Percentiles rank a stretch among this genome's conserved stretches.
phyloP scores from a whole-genome alignment of 495 filamentous ascomycete species.

The Parachaetomium inaequale region DNA sequence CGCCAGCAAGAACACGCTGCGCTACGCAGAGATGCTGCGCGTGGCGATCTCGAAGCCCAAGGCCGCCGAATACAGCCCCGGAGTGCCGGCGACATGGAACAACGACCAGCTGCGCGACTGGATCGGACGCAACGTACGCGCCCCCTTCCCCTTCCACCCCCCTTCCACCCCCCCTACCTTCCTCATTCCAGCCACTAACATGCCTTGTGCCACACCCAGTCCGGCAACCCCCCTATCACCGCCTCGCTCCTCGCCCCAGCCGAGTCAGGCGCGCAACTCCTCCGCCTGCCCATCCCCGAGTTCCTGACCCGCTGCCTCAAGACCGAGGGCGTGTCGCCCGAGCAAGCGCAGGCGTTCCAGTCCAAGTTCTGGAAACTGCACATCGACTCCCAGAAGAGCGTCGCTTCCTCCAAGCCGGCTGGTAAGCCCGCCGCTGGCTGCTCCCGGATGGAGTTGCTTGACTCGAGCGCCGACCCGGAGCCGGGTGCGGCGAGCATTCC shows the following conservation, averaged over 20 bases:
- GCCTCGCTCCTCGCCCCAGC: constrained; percentile 20
- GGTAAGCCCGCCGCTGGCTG: neutral
- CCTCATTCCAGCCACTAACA: neutral
- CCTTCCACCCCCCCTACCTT: neutral
- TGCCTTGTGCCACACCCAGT: constrained; percentile 1
- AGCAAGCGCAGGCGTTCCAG: constrained; percentile 35
- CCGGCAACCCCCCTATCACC: constrained; percentile 20
- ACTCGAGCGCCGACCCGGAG: constrained; percentile 21
- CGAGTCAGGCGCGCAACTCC: constrained; percentile 27
- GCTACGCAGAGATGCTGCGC: constrained; percentile 27
- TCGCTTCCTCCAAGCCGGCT: neutral
- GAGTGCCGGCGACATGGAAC: constrained; percentile 22
- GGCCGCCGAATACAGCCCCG: constrained; percentile 9
- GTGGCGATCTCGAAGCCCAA: constrained; percentile 15
- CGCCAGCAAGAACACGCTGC: constrained; percentile 29
- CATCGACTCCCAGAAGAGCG: constrained; percentile 28
- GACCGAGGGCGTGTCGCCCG: constrained; percentile 20
- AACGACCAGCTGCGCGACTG: constrained; percentile 23
- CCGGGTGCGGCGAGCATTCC: constrained; percentile 14
- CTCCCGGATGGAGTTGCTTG: constrained; percentile 10
- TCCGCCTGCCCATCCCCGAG: constrained; percentile 23
- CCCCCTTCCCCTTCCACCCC: neutral
- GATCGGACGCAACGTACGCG: constrained; percentile 21
- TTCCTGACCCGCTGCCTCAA: constrained; percentile 25
- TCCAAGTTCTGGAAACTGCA: constrained; percentile 36